Base-by-base conservation (phyloP, 805 yeast genomes). In the Metschnikowia continentalis region DNA sequence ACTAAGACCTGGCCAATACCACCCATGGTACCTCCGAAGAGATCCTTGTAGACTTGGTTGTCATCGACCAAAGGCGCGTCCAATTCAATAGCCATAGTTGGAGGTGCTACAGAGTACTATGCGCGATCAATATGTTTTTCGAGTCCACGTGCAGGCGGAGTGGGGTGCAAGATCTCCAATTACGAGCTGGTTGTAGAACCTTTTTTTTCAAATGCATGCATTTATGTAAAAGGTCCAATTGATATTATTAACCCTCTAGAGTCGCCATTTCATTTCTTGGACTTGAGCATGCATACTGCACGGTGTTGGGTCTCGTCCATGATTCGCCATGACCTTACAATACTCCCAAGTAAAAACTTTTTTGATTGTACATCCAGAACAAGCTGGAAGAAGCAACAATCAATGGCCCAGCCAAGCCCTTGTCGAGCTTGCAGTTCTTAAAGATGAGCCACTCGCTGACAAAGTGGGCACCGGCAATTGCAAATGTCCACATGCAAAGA, bases 1-100 rank as follows among this genome's bases (percentile, higher is more conserved):
- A 86, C 88, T 33, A 94, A 72, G 6, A 94, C 98, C 70, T 94
- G 99, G 6, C 97, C 92, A 26, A 94, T 82, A 48, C 99, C 99
- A 51, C 98, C 98, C 59, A 86, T 78, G 15, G 97, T 92, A 19
- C 99, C 99, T 4, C 96, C 95, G 49, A 88, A 70, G 45, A 90
- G 78, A 66, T 91, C 97, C 61, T 90, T 90, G 32, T 77, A 56
- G 10, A 89, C 89, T 55, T 73, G 78, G 42, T 54, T 44, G 57
- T 69, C 67, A 51, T 44, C 47, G 11, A 70, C 65, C 22, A 68
- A 67, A 19, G 76, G 76, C 54, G 72, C 77, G 62, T 74, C 77
- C 41, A 74, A 62, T 56, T 74, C 78, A 42, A 74, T 61, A n/a
- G 73, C 60, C 77, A 72, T 73, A 15, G 37, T 42, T 42, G 13